These are phyloP conservation scores for Lumnitzera littorea DNA, from an alignment of 345 rosid genomes.

Conservation along the genomic window DNA sequence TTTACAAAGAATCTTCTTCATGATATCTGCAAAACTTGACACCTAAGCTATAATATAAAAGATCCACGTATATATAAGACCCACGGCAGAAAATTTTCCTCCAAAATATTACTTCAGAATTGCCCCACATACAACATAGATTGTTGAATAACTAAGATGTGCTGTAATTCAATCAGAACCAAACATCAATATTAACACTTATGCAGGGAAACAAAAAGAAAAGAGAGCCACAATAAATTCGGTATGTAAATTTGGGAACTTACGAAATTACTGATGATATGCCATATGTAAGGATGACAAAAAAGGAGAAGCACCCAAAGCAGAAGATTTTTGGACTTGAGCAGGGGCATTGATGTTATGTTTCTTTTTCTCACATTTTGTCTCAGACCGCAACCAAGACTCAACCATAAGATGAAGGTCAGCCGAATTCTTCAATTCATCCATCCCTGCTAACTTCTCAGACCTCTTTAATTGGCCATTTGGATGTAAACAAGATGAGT, in stretches of 20 bases:
- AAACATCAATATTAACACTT: no score
- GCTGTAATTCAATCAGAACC: no score
- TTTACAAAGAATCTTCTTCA: no score
- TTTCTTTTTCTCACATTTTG: slow-evolving; percentile 48
- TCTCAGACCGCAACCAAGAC: slow-evolving; percentile 81
- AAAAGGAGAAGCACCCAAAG: slow-evolving; percentile 64
- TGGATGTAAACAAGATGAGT: slow-evolving; percentile 83
- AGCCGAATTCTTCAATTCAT: slow-evolving; percentile 54
- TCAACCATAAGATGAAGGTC: slow-evolving; percentile 81
- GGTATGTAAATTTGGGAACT: neutral
- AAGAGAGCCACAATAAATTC: no score
- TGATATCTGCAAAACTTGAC: no score
- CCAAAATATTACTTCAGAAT: no score
- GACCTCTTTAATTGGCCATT: slow-evolving; percentile 60
- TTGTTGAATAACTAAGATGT: no score
- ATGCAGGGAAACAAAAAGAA: no score
- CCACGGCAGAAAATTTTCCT: no score
- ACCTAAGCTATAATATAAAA: no score
- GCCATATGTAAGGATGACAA: slow-evolving; percentile 86
- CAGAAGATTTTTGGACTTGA: slow-evolving; percentile 38
- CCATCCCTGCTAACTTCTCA: slow-evolving; percentile 40
- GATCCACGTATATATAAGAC: no score
- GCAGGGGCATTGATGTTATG: slow-evolving; percentile 22
- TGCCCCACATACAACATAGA: no score
- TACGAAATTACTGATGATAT: slow-evolving; percentile 52